A percentile compares a stretch with the other conserved stretches of the same genome.
These are phyloP conservation scores for Kregervanrija pseudodelftensis DNA, from an alignment of 805 yeast species.

Conservation along the genomic window DNA sequence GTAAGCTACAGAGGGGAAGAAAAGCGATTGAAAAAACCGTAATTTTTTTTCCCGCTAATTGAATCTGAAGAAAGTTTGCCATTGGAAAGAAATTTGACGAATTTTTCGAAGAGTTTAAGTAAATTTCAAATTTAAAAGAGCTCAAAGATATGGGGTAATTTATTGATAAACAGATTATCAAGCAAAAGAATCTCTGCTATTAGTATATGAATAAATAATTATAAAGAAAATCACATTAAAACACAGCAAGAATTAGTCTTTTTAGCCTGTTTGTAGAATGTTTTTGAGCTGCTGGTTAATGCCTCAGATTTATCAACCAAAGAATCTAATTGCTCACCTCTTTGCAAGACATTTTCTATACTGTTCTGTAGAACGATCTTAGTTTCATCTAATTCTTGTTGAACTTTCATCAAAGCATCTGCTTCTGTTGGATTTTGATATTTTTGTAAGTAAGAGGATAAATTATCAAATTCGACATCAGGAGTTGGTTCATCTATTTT, in stretches of 20 bases:
- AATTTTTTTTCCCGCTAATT: no score
- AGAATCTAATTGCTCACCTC: slow-evolving; percentile 94
- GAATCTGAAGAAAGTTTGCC: no score
- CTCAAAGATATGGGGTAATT: no score
- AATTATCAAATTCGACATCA: slow-evolving; percentile 45
- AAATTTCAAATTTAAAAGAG: no score
- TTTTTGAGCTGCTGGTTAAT: slow-evolving; percentile 75
- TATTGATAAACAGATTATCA: no score
- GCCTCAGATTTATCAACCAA: slow-evolving; percentile 95
- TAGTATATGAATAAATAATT: not conserved
- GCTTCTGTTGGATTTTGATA: slow-evolving; percentile 98
- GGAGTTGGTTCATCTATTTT: slow-evolving; percentile 38
- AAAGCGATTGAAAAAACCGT: no score
- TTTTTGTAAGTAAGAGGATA: slow-evolving; percentile 65
- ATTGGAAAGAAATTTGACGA: no score
- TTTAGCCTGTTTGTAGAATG: slow-evolving; percentile 96
- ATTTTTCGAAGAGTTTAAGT: no score
- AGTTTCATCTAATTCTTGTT: slow-evolving; percentile 95
- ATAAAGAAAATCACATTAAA: slow-evolving; percentile 41
- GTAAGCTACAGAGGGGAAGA: no score
- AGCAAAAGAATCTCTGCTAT: not conserved
- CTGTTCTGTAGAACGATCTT: slow-evolving; percentile 94
- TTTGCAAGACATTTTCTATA: slow-evolving; percentile 84
- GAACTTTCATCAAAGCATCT: slow-evolving; percentile 93
- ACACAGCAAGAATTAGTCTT: slow-evolving; percentile 88